These are phyloP conservation scores for Coemansia sp. DNA, from an alignment of 192 early-diverging fungal species.

Conservation along the genomic window DNA sequence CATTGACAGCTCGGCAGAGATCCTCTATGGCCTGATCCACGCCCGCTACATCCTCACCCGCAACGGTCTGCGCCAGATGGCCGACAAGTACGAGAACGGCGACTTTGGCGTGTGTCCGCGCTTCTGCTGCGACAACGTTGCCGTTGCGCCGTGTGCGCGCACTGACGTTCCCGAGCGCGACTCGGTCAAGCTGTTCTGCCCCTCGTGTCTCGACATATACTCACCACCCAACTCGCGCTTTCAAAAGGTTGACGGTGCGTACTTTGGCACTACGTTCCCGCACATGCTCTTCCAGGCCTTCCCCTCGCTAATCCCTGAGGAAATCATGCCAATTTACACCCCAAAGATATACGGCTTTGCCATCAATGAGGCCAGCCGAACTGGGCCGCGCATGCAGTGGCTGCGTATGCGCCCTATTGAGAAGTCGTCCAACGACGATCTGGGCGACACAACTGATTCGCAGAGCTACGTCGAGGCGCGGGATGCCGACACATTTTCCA, in stretches of 20 bases:
- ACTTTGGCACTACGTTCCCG: slow-evolving; percentile 95
- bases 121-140: slow-evolving; percentile 62
- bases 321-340: slow-evolving; percentile 63
- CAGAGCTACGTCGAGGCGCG: slow-evolving; percentile 41
- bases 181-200: slow-evolving; percentile 75
- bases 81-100: slow-evolving; percentile 70
- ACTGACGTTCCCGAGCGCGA: slow-evolving; percentile 67
- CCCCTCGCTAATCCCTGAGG: slow-evolving; percentile 68
- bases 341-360: slow-evolving; percentile 93
- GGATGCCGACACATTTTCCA: slow-evolving; percentile 6
- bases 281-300: slow-evolving; percentile 88
- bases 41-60: slow-evolving; percentile 89
- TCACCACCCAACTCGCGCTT: slow-evolving; percentile 68
- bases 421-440: slow-evolving; percentile 15
- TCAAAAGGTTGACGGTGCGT: slow-evolving; percentile 75
- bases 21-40: slow-evolving; percentile 93
- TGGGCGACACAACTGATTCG: slow-evolving; percentile 27
- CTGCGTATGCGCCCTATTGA: slow-evolving; percentile 60
- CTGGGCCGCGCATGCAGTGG: slow-evolving; percentile 92
- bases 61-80: slow-evolving; percentile 81
- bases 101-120: slow-evolving; percentile 79
- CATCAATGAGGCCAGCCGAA: slow-evolving; percentile 68
- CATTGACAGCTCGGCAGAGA: slow-evolving; percentile 83
- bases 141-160: slow-evolving; percentile 70
- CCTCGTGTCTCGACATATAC: slow-evolving; percentile 79